Percentiles rank a stretch among this genome's conserved stretches.
Evolutionary conservation across 176 grass and related monocot genomes (phyloP).

Genomic region (Chloris gayana): DNA sequence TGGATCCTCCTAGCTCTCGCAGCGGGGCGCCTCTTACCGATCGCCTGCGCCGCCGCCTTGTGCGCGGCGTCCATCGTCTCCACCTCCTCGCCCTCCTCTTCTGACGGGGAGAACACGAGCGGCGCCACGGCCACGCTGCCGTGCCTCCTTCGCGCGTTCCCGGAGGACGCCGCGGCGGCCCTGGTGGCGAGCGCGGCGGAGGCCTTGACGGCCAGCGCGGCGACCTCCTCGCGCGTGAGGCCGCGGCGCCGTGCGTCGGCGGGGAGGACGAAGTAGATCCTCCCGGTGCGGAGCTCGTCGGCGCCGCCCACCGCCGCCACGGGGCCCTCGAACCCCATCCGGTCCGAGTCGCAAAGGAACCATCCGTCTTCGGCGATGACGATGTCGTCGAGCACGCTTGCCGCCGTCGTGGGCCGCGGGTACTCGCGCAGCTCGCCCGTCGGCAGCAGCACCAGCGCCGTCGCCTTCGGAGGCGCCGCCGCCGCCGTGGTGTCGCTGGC

Average conservation of each 20-base stretch:
- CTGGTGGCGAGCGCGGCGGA: no score
- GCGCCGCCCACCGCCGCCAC: slow-evolving; percentile 11
- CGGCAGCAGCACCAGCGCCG: slow-evolving; percentile 62
- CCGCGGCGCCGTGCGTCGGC: slow-evolving; percentile 45
- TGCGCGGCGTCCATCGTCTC: not conserved
- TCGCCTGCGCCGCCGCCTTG: not conserved
- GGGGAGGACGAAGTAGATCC: slow-evolving; percentile 78
- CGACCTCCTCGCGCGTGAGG: slow-evolving; percentile 62
- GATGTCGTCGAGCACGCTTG: no score
- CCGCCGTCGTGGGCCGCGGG: no score
- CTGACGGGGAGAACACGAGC: slow-evolving; percentile 37
- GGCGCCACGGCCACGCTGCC: slow-evolving; percentile 30
- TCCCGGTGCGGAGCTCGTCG: slow-evolving; percentile 48
- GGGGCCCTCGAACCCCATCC: slow-evolving; percentile 56
- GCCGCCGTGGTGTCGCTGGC: not conserved
- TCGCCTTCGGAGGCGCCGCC: not conserved
- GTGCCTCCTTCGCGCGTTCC: not conserved
- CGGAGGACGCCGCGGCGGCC: slow-evolving; percentile 44
- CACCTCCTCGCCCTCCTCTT: not conserved
- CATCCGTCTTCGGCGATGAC: not conserved
- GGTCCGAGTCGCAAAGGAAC: slow-evolving; percentile 72
- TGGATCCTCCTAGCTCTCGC: not conserved
- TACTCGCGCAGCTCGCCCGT: slow-evolving; percentile 53
- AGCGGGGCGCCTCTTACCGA: not conserved
- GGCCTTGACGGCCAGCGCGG: slow-evolving; percentile 41